A percentile compares a stretch with the other conserved stretches of the same genome.
phyloP scores from a whole-genome alignment of 2,329 filamentous ascomycete species.

The Lachnellula subtilissima region DNA sequence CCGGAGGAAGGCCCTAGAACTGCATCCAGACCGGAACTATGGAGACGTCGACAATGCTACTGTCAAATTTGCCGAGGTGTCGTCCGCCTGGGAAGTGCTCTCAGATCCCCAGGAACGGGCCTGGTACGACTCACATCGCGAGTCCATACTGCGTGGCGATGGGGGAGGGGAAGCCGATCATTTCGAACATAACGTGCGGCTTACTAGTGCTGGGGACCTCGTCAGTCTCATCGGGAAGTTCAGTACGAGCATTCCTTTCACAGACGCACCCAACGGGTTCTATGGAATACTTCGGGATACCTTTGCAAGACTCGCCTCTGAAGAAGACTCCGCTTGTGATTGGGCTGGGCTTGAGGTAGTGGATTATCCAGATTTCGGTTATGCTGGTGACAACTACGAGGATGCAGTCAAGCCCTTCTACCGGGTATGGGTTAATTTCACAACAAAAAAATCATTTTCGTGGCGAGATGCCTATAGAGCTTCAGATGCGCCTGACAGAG shows the following conservation, averaged over 20 bases:
- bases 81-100: conserved; percentile 91
- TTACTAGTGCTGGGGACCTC: conserved; percentile 79
- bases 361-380: conserved; percentile 80
- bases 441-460: conserved; percentile 77
- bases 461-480: conserved; percentile 86
- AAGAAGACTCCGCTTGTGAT: conserved; percentile 71
- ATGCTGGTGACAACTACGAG: conserved; percentile 71
- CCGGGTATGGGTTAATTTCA: conserved; percentile 71
- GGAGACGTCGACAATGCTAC: conserved; percentile 81
- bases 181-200: conserved; percentile 63
- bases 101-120: conserved; percentile 92
- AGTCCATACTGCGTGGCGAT: conserved; percentile 66
- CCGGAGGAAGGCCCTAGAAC: conserved; percentile 79
- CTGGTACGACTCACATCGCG: conserved; percentile 95
- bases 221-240: conserved; percentile 75
- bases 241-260: conserved; percentile 71
- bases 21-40: conserved; percentile 93
- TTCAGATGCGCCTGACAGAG: conserved; percentile 81
- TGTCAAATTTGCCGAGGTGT: conserved; percentile 81
- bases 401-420: conserved; percentile 77
- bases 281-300: conserved; percentile 72
- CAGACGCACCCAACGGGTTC: conserved; percentile 76
- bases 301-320: conserved; percentile 74
- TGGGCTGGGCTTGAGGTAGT: conserved; percentile 57
- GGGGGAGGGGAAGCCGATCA: conserved; percentile 39